Evolutionary conservation across 768 basidiomycete genomes (phyloP).

Genomic region (Heimioporus sp.): DNA sequence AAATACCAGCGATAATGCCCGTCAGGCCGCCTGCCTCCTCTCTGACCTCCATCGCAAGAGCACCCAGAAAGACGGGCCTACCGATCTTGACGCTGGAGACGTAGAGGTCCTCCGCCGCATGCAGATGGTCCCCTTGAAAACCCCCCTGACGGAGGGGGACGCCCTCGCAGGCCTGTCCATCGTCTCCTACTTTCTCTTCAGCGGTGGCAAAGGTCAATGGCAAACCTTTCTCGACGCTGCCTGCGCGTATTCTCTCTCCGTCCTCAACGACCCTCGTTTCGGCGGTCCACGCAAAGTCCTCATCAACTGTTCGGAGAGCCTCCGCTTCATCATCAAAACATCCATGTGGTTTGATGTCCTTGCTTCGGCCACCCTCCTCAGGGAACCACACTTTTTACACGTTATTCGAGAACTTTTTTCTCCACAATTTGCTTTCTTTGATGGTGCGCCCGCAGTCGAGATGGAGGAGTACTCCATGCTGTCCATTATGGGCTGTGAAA

Average conservation of each 20-base stretch:
- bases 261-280: constrained; percentile 41
- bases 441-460: constrained; percentile 39
- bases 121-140: constrained; percentile 19
- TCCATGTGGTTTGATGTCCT: constrained; percentile 88
- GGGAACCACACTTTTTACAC: constrained; percentile 53
- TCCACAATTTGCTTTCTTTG: constrained; percentile 14
- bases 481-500: constrained; percentile 82
- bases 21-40: constrained; percentile 60
- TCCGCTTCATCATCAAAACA: constrained; percentile 75
- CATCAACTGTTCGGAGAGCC: constrained; percentile 44
- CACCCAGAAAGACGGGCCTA: constrained; percentile 24
- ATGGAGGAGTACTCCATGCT: constrained; percentile 63
- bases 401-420: constrained; percentile 58
- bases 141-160: constrained; percentile 51
- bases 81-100: constrained; percentile 21
- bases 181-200: constrained; percentile 75
- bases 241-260: constrained; percentile 47
- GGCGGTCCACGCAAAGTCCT: constrained; percentile 46
- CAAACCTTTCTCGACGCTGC: constrained; percentile 62
- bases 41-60: constrained; percentile 52
- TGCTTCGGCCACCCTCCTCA: constrained; percentile 67
- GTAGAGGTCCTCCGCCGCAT: constrained; percentile 26
- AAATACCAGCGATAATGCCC: constrained; percentile 43
- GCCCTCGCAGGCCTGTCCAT: constrained; percentile 78
- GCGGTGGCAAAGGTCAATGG: constrained; percentile 74